phyloP scores from a whole-genome alignment of 805 yeast genomes.

The Brettanomyces anomalus region DNA sequence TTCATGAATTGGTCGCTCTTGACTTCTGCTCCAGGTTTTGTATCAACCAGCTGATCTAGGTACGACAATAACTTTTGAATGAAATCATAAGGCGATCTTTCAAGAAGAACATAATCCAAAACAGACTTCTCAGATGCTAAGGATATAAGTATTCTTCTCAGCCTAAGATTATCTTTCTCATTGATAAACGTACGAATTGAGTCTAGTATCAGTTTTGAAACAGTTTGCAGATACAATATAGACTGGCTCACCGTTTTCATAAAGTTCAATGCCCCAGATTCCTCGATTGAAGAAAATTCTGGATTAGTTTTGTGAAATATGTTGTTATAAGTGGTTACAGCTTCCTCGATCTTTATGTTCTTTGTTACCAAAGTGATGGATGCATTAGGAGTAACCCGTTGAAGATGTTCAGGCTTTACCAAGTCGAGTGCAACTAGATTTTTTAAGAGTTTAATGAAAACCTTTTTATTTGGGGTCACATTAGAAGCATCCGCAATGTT shows the following conservation, averaged over 20 bases:
- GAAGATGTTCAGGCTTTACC: constrained; percentile 10
- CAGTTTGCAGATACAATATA: constrained; percentile 33
- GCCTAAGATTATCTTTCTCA: constrained; percentile 31
- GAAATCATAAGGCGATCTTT: constrained; percentile 34
- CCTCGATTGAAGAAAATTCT: constrained; percentile 41
- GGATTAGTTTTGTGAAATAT: constrained; percentile 31
- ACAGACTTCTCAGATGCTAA: constrained; percentile 34
- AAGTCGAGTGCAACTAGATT: constrained; percentile 16
- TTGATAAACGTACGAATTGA: constrained; percentile 29
- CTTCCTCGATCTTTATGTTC: constrained; percentile 6
- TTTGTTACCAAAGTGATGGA: not conserved
- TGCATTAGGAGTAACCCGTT: constrained; percentile 5
- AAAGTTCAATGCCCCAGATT: constrained; percentile 44
- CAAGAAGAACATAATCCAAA: constrained; percentile 35
- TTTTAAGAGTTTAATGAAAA: constrained; percentile 12
- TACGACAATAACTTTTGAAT: constrained; percentile 38
- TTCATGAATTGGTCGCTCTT: constrained; percentile 8
- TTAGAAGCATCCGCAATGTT: constrained; percentile 14
- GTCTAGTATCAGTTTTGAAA: constrained; percentile 28
- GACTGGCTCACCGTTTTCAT: constrained; percentile 36
- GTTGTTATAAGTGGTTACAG: constrained; percentile 11
- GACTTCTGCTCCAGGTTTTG: constrained; percentile 19
- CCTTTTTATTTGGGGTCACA: constrained; percentile 5
- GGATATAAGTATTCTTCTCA: constrained; percentile 45
- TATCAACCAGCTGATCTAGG: constrained; percentile 34